Evolutionary conservation across 768 basidiomycete genomes (phyloP).

Genomic region (Kondoa subrosea): DNA sequence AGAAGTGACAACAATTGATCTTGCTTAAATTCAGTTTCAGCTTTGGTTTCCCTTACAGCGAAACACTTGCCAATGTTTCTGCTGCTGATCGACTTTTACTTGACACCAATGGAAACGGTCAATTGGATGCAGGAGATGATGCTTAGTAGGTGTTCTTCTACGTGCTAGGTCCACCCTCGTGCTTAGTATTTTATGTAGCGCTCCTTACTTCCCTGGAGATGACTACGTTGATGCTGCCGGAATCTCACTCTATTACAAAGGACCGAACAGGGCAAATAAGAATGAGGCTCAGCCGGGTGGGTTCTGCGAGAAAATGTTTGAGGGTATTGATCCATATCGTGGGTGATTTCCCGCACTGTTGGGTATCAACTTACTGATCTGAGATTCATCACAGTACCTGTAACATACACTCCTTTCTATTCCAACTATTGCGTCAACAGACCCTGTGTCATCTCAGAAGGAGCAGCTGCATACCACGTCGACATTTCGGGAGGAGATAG

Average conservation of each 20-base stretch:
- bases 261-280: slow-evolving; percentile 10
- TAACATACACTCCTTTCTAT: slow-evolving; percentile 21
- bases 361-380: neutral
- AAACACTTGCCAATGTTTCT: neutral
- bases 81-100: slow-evolving; percentile 19
- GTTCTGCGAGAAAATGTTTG: slow-evolving; percentile 17
- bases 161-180: neutral
- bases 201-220: slow-evolving; percentile 27
- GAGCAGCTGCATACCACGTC: slow-evolving; percentile 18
- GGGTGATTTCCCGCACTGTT: neutral
- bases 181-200: neutral
- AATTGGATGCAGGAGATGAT: slow-evolving; percentile 22
- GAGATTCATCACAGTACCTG: too few relatives aligned
- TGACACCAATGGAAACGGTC: slow-evolving; percentile 24
- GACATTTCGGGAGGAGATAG: slow-evolving; percentile 9
- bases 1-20: too few relatives aligned
- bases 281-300: slow-evolving; percentile 18
- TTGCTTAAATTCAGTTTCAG: too few relatives aligned
- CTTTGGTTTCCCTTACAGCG: slow-evolving; percentile 9
- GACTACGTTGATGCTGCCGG: slow-evolving; percentile 26
- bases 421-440: neutral
- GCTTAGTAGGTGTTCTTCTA: slow-evolving; percentile 7
- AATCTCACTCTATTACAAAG: slow-evolving; percentile 26
- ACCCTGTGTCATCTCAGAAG: slow-evolving; percentile 19
- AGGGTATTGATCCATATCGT: neutral